phyloP scores from a whole-genome alignment of 306 rosid species.

The Vachellia collinsii region DNA sequence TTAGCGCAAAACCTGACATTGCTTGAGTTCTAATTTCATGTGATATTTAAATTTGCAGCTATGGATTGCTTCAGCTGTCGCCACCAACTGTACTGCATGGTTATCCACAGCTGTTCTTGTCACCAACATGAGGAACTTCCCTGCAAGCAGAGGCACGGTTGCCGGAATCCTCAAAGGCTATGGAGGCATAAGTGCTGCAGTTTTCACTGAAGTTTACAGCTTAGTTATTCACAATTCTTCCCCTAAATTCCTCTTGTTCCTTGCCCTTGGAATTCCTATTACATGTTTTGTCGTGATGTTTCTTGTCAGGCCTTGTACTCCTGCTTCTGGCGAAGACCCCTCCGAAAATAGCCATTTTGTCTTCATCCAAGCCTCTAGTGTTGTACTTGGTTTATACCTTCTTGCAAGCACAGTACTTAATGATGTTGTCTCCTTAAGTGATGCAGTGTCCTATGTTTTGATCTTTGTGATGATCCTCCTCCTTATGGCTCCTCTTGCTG shows the following conservation, averaged over 20 bases:
- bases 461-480: constrained; percentile 61
- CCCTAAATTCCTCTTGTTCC: constrained; percentile 62
- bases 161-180: constrained; percentile 83
- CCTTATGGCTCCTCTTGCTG: constrained; percentile 75
- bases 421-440: constrained; percentile 36
- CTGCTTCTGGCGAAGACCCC: constrained; percentile 62
- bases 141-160: constrained; percentile 70
- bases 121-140: constrained; percentile 89
- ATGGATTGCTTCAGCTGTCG: constrained; percentile 68
- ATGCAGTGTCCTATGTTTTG: constrained; percentile 41
- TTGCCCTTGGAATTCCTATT: constrained; percentile 65
- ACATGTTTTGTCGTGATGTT: constrained; percentile 68
- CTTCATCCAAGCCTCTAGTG: constrained; percentile 67
- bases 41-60: constrained; percentile 45
- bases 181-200: constrained; percentile 77
- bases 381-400: constrained; percentile 62
- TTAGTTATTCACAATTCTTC: constrained; percentile 64
- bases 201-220: constrained; percentile 64
- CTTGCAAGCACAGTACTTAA: constrained; percentile 57
- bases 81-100: constrained; percentile 83
- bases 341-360: constrained; percentile 58
- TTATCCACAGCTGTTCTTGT: constrained; percentile 71
- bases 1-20: not conserved
- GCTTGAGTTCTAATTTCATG: not conserved
- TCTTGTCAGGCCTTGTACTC: constrained; percentile 73